Conservation (phyloP, 73 alveolate species). For the Paramecium caudatum region DNA sequence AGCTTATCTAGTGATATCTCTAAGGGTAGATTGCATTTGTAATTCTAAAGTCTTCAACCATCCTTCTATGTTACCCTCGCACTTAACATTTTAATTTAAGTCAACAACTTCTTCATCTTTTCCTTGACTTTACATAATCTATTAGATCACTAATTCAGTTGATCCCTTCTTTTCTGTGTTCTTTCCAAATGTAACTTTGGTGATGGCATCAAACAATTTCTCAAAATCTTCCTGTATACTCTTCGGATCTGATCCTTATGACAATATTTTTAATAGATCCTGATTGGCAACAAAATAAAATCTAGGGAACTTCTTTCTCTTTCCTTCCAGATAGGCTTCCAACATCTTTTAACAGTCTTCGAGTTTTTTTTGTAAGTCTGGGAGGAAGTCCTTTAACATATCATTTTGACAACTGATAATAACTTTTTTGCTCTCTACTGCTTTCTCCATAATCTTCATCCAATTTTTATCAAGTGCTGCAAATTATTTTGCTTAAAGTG, state of each 20-base stretch:
- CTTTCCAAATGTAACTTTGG: conserved; percentile 96
- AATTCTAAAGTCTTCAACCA: conserved; percentile 98
- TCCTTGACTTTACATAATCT: conserved; percentile 90
- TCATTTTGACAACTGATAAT: conserved; percentile 98
- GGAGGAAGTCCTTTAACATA: conserved; percentile 98
- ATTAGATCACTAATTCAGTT: conserved; percentile 78
- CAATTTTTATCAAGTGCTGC: conserved; percentile 98
- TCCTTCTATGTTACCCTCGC: conserved; percentile 99
- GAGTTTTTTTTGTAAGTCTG: conserved; percentile 95
- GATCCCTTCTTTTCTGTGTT: conserved; percentile 95
- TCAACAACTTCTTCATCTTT: conserved; percentile 93
- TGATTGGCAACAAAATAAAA: conserved; percentile 99
- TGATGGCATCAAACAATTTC: conserved; percentile 99
- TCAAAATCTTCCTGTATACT: conserved; percentile 97
- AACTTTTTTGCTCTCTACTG: conserved; percentile 98
- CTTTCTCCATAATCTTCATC: conserved; percentile 99
- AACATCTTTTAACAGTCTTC: conserved; percentile 99
- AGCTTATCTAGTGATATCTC: conserved; percentile 81
- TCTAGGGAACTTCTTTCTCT: conserved; percentile 99
- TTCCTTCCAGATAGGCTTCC: conserved; percentile 99
- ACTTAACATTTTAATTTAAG: conserved; percentile 97
- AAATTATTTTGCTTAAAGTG: conserved; percentile 99
- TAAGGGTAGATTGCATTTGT: conserved; percentile 92
- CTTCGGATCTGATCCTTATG: conserved; percentile 98
- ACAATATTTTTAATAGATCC: conserved; percentile 98